Evolutionary conservation across 2,329 filamentous ascomycete species (phyloP).

Genomic region (Diaporthe sp.): DNA sequence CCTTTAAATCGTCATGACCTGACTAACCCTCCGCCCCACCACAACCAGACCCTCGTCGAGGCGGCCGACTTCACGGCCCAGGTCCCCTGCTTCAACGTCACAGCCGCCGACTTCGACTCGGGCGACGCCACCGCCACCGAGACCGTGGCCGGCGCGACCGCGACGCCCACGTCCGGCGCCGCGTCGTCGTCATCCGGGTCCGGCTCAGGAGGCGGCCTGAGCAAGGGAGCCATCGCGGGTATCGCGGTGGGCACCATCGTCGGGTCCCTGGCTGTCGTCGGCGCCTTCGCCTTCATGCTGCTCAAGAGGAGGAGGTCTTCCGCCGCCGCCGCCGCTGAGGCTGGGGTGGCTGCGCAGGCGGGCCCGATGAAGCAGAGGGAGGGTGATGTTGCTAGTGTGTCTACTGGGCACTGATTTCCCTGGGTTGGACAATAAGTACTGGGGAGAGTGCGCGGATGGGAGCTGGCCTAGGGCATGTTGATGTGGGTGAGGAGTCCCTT

Average conservation of each 20-base stretch:
- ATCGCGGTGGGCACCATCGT: constrained; percentile 54
- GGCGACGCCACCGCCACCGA: constrained; percentile 44
- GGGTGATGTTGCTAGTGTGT: constrained; percentile 27
- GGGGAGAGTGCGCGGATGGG: background rate
- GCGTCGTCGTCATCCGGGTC: constrained; percentile 22
- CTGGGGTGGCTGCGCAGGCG: background rate
- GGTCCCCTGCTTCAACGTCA: constrained; percentile 56
- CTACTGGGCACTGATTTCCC: background rate
- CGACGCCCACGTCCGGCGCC: constrained; percentile 17
- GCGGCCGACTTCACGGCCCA: constrained; percentile 47
- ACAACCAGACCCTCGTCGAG: constrained; percentile 52
- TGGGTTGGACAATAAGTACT: rapidly evolving
- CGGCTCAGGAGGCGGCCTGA: constrained; percentile 46
- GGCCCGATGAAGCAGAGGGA: constrained; percentile 12
- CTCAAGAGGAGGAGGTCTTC: constrained; percentile 42
- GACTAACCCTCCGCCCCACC: background rate
- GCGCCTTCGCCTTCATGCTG: constrained; percentile 48
- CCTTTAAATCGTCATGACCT: too few relatives aligned
- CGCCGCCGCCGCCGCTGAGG: background rate
- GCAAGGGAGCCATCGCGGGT: constrained; percentile 53
- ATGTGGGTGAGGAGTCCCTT: background rate
- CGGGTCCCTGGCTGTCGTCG: constrained; percentile 50
- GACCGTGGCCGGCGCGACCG: constrained; percentile 36
- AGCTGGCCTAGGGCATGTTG: background rate
- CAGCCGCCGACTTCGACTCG: constrained; percentile 49